phyloP scores from a whole-genome alignment of 2,329 filamentous ascomycete genomes.

The Metarhizium humberi region DNA sequence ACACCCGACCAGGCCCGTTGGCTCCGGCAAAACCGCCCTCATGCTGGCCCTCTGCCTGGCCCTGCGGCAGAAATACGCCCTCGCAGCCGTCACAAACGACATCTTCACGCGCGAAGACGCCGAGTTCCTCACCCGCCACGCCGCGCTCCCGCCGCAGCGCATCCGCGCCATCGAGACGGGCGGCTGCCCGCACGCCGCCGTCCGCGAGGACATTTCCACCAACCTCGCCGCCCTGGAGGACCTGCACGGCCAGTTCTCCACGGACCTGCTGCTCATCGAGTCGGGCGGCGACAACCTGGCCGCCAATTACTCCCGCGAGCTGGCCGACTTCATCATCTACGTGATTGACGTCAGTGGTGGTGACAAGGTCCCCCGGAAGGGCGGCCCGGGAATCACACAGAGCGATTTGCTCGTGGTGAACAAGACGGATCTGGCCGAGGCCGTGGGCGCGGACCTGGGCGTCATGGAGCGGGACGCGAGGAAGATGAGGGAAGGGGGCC shows the following conservation, averaged over 20 bases:
- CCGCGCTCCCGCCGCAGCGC: conserved; percentile 69
- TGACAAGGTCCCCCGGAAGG: conserved; percentile 94
- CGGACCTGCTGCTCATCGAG: conserved; percentile 88
- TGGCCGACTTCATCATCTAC: conserved; percentile 97
- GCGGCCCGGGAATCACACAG: conserved; percentile 93
- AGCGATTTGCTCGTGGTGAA: conserved; percentile 91
- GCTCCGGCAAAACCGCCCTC: conserved; percentile 92
- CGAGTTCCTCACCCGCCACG: conserved; percentile 86
- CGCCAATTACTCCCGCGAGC: conserved; percentile 89
- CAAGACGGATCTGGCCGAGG: conserved; percentile 90
- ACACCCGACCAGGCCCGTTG: conserved; percentile 60
- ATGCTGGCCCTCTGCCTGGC: conserved; percentile 89
- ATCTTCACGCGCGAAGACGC: conserved; percentile 98
- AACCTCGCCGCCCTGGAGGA: conserved; percentile 91
- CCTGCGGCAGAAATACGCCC: conserved; percentile 70
- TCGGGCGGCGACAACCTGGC: conserved; percentile 93
- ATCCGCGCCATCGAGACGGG: conserved; percentile 97
- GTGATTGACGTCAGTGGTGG: conserved; percentile 96
- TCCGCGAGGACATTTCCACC: conserved; percentile 90
- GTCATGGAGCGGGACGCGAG: conserved; percentile 94
- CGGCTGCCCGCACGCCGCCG: conserved; percentile 92
- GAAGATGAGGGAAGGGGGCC: conserved; percentile 91
- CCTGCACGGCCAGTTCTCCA: conserved; percentile 67
- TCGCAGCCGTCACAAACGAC: conserved; percentile 96
- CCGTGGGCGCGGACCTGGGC: conserved; percentile 77